A percentile compares a stretch with the other conserved stretches of the same genome.
phyloP scores from a whole-genome alignment of 2,329 filamentous ascomycete species.

The Colletotrichum higginsianum region DNA sequence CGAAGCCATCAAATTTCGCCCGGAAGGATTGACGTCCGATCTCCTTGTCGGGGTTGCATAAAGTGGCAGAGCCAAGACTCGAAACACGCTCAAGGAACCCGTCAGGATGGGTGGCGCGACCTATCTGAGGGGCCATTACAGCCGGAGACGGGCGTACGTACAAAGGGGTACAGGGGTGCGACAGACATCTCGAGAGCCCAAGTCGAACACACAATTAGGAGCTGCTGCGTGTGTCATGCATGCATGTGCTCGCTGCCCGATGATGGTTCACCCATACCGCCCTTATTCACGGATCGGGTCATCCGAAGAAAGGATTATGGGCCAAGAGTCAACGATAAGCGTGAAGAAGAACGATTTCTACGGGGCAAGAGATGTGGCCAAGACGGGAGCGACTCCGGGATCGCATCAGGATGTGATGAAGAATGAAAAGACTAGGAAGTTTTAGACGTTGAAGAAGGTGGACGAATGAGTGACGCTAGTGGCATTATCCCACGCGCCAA shows the following conservation, averaged over 20 bases:
- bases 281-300: constrained; percentile 23
- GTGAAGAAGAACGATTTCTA: constrained; percentile 15
- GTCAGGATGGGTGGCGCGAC: neutral
- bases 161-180: neutral
- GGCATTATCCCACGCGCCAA: constrained; percentile 2
- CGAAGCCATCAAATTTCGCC: constrained; percentile 25
- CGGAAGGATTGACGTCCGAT: constrained; percentile 38
- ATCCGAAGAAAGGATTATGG: constrained; percentile 29
- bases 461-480: constrained; percentile 3
- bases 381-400: constrained; percentile 34
- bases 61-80: constrained; percentile 28
- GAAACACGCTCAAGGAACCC: constrained; percentile 35
- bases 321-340: constrained; percentile 17
- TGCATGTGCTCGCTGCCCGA: constrained; percentile 1
- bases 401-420: constrained; percentile 7
- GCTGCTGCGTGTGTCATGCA: no score
- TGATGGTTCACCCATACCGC: neutral
- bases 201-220: constrained; percentile 5
- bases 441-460: constrained; percentile 17
- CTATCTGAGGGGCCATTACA: neutral
- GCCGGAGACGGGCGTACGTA: neutral
- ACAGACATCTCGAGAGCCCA: neutral
- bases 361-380: constrained; percentile 22
- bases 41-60: constrained; percentile 23
- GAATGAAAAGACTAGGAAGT: neutral